Evolutionary conservation across 2,329 filamentous ascomycete genomes (phyloP).

Genomic region (Camillea tinctor): DNA sequence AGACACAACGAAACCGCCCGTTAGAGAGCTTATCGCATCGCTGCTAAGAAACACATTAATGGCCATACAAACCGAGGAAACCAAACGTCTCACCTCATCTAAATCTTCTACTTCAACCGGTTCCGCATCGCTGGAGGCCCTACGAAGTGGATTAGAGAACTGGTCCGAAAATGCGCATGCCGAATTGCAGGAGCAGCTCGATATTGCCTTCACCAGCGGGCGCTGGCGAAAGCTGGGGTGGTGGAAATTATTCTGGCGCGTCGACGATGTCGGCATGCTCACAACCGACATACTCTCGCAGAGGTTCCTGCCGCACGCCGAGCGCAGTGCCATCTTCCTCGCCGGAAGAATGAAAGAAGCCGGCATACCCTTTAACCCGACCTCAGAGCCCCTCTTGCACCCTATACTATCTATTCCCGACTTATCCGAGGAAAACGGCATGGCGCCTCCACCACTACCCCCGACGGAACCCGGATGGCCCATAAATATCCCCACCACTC

Average conservation of each 20-base stretch:
- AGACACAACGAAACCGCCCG: slow-evolving; percentile 59
- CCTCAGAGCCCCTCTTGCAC: slow-evolving; percentile 5
- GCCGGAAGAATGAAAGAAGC: slow-evolving; percentile 68
- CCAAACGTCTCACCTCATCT: slow-evolving; percentile 34
- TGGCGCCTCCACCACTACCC: background rate
- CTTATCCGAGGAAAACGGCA: slow-evolving; percentile 16
- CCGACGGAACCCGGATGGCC: slow-evolving; percentile 58
- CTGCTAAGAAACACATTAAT: slow-evolving; percentile 56
- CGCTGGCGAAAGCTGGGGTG: slow-evolving; percentile 80
- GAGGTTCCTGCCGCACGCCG: slow-evolving; percentile 74
- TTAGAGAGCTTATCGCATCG: slow-evolving; percentile 66
- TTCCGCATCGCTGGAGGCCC: slow-evolving; percentile 41
- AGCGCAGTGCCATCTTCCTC: slow-evolving; percentile 80
- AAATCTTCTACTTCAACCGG: slow-evolving; percentile 29
- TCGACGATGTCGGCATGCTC: slow-evolving; percentile 86
- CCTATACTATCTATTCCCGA: background rate
- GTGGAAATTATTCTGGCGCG: slow-evolving; percentile 96
- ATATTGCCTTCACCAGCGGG: slow-evolving; percentile 71
- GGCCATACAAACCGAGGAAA: slow-evolving; percentile 51
- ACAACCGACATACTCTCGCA: slow-evolving; percentile 74
- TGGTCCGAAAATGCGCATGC: slow-evolving; percentile 82
- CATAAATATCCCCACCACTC: slow-evolving; percentile 68
- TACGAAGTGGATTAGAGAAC: slow-evolving; percentile 60
- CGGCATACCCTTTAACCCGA: slow-evolving; percentile 23
- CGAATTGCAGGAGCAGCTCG: slow-evolving; percentile 78